Evolutionary conservation across 1,284 basidiomycete genomes (phyloP), one percentile per base, ranked within the genome.

Genomic region (Blastosporella zonata): DNA sequence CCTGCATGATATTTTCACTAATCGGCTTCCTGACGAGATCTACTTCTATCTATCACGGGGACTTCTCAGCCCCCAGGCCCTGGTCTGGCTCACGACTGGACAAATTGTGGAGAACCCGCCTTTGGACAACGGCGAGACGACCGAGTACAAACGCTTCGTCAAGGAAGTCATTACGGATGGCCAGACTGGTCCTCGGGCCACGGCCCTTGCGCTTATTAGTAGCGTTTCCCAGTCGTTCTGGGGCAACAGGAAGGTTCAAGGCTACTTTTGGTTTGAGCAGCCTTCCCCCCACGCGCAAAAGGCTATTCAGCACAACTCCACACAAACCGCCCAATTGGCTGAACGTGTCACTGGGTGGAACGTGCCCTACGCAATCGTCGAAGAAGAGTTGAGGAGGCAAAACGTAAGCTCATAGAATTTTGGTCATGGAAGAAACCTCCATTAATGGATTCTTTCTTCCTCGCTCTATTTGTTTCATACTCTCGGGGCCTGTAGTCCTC

Each of bases 1-100:
- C 69, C 73, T 99, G 31, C 90, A 97, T 64, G 94, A 97, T 45
- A 89, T 99, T 56, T 99, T 98, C 71, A 97, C 94, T 2, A 79
- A 91, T 65, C 87, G 93, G 29, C 77, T 99, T 13, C 96, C 97
- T 0, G 96, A 99, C 68, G 95, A 99, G 65, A 79, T 98, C 50
- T 98, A 96, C 73, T 96, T 89, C 68, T 96, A 97, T 66, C 79
- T 99, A 50, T 97, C 94, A 39, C 84, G 93, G 13, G 96, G 96
- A 6, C 79, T 99, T 21, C 70, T 98, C 49, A 85, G 86, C 9
- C 88, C 93, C 0, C 88, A 90, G 56, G 84, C 93, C 7, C 80
- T 99, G 13, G 87, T 93, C 18, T 96, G 93, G 86, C 80, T 99
- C 47, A 91, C 91, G 5, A 86, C 81, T 21, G 94, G 84, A 60